Conservation (phyloP, 2,329 filamentous ascomycete genomes). For the Fusarium sp. region DNA sequence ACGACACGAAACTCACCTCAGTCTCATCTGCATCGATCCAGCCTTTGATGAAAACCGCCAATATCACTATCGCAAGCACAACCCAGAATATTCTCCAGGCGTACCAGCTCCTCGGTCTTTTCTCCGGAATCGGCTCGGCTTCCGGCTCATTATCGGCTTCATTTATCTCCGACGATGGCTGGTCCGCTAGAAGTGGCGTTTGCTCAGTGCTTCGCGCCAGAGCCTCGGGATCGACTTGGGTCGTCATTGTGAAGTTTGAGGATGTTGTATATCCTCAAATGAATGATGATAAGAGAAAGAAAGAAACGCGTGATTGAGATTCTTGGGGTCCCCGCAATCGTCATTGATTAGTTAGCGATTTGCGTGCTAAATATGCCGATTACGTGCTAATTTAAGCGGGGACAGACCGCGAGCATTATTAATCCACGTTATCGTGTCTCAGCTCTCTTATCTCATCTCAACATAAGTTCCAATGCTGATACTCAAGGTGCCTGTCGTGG, state of each 20-base stretch:
- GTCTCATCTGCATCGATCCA: slow-evolving; percentile 26
- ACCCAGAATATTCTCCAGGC: slow-evolving; percentile 17
- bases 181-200: slow-evolving; percentile 5
- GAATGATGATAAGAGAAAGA: not conserved
- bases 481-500: accelerated
- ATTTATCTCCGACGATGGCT: not conserved
- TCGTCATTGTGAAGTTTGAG: not conserved
- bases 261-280: not conserved
- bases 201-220: not conserved
- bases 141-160: not conserved
- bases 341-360: slow-evolving; percentile 10
- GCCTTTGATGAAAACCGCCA: slow-evolving; percentile 12
- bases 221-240: not conserved
- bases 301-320: not conserved
- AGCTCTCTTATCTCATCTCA: not conserved
- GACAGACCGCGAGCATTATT: slow-evolving; percentile 5
- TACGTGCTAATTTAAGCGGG: slow-evolving; percentile 6
- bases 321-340: not conserved
- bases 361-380: not conserved
- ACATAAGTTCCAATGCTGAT: not conserved
- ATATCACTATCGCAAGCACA: not conserved
- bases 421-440: slow-evolving; percentile 1
- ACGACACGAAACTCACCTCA: not conserved
- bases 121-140: not conserved
- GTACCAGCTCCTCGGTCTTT: slow-evolving; percentile 9